Evolutionary conservation across 176 grass and related monocot genomes (phyloP), one percentile per base, ranked within the genome.

Genomic region (Rhynchospora pubera): DNA sequence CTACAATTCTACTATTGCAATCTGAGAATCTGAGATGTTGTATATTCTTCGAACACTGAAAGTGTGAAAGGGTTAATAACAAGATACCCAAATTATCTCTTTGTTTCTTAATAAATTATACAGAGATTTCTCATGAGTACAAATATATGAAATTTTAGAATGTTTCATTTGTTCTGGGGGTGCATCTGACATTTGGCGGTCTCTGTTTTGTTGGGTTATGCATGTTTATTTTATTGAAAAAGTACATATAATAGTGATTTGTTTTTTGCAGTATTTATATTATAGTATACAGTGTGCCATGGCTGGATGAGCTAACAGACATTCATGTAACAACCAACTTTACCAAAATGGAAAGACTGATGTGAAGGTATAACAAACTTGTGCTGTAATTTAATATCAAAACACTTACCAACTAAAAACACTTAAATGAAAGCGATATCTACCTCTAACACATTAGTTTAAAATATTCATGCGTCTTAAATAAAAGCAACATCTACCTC

Each of bases 331-430:
- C 48, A 2, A 76, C 72, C 72, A 18, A 39, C 48, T 48, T 32
- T 55, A 5, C 11, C 47, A 76, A 79, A 79, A 61, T 80, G 57
- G 58, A 82, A 50, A 52, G 79, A 66, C 52, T 82, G 79, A 82
- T 82, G 79, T 82, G 79, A 82, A 28, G 46, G 10, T 82, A 15
- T 65, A 82, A 66, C 79, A 22, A 82, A 82, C 79, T 51, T 28
- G 26, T 81, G 43, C 9, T 28, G 34, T 81, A 11, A 81, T 81
- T 58, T 62, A 75, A 84, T 53, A n/a, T 62, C 68, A 75, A 46
- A 62, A 74, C 68, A 84, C 56, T 55, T 28, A 77, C 69, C 69
- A 21, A 63, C 72, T 59, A 6, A 76, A 56, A 43, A 30, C 24
- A 59, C 57, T 84, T 76, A 48, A 48, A 70, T 74, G 18, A 84